These are phyloP conservation scores for Daldinia loculata DNA, from an alignment of 495 filamentous ascomycete species.

Conservation along the genomic window DNA sequence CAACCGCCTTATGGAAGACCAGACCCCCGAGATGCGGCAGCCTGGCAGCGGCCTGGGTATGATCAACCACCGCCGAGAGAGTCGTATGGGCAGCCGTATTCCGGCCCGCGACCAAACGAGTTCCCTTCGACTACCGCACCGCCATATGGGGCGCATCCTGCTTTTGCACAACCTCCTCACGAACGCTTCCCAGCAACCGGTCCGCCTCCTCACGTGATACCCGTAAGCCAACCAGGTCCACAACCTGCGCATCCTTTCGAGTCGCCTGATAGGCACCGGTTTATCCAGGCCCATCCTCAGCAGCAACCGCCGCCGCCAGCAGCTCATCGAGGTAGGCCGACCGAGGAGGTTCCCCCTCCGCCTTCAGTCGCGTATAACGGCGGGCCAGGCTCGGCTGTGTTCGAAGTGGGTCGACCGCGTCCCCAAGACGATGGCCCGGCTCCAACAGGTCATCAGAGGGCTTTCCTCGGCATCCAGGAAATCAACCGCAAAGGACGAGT, in stretches of 20 bases:
- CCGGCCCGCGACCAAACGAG: conserved; percentile 51
- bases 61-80: conserved; percentile 51
- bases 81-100: conserved; percentile 53
- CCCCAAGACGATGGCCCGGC: conserved; percentile 67
- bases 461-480: conserved; percentile 67
- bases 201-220: conserved; percentile 54
- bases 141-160: conserved; percentile 57
- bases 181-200: conserved; percentile 58
- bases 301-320: conserved; percentile 44
- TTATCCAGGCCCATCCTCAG: conserved; percentile 50
- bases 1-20: conserved; percentile 53
- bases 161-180: conserved; percentile 54
- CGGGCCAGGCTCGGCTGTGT: conserved; percentile 46
- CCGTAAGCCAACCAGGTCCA: conserved; percentile 49
- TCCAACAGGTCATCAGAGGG: conserved; percentile 54
- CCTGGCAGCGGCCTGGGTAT: conserved; percentile 53
- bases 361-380: conserved; percentile 56
- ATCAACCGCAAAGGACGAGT: conserved; percentile 70
- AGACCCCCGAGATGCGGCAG: conserved; percentile 55
- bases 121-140: conserved; percentile 52
- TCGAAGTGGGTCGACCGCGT: conserved; percentile 54
- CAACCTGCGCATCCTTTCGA: conserved; percentile 55
- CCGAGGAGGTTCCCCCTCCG: conserved; percentile 52
- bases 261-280: conserved; percentile 59
- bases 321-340: conserved; percentile 38